A percentile compares a stretch with the other conserved stretches of the same genome.
Conservation (phyloP, 176 grass and related monocot species). For the Avena eriantha region DNA sequence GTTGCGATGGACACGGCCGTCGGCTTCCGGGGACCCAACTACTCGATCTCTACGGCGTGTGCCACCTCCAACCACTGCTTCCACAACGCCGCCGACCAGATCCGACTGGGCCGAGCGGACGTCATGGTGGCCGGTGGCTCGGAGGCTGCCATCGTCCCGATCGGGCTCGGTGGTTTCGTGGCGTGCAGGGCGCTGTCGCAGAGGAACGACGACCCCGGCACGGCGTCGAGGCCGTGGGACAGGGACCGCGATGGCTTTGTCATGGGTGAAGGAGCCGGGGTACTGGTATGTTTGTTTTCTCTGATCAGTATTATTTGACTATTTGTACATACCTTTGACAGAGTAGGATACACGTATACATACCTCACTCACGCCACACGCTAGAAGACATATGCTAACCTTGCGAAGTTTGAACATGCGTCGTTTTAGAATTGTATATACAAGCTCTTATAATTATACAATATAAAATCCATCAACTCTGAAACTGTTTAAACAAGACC, state of each 20-base stretch:
- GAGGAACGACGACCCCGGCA: not conserved
- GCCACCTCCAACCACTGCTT: not conserved
- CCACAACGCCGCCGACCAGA: not conserved
- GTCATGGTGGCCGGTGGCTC: not conserved
- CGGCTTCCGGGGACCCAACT: not conserved
- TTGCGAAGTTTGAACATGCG: too few relatives aligned
- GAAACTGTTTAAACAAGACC: too few relatives aligned
- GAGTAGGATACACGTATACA: not conserved
- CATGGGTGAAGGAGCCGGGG: not conserved
- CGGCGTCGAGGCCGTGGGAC: conserved; percentile 6
- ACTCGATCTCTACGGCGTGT: not conserved
- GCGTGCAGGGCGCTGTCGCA: not conserved
- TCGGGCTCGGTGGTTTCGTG: not conserved
- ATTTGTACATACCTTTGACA: not conserved
- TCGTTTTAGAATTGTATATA: too few relatives aligned
- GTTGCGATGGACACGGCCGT: not conserved
- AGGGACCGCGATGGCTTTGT: not conserved
- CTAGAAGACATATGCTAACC: too few relatives aligned
- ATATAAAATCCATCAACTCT: too few relatives aligned
- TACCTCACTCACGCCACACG: not conserved
- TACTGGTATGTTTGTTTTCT: not conserved
- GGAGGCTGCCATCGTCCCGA: not conserved
- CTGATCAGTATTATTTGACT: not conserved
- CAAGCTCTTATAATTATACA: too few relatives aligned
- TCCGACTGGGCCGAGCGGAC: not conserved